Percentiles rank a stretch among this genome's conserved stretches.
phyloP scores from a whole-genome alignment of 139 green algal genomes.

The Chlamydomonas sp. region DNA sequence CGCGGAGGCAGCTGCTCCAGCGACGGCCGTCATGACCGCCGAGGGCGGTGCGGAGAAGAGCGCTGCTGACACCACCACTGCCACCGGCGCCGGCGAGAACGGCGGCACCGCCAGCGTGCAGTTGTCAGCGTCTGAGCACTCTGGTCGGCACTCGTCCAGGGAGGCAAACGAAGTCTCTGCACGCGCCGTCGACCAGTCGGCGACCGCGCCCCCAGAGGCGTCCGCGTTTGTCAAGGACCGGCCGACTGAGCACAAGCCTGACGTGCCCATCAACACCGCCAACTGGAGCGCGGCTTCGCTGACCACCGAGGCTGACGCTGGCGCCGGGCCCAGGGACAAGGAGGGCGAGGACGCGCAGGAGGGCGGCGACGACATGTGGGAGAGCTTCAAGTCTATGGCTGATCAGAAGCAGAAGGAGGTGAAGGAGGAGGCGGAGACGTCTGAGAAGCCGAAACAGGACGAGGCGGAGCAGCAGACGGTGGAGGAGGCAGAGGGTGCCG shows the following conservation, averaged over 20 bases:
- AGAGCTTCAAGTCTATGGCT: constrained; percentile 20
- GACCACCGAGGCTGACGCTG: not conserved
- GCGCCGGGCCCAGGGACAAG: no score
- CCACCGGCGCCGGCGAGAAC: no score
- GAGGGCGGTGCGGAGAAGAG: no score
- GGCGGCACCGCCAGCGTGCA: not conserved
- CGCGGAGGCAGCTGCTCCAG: no score
- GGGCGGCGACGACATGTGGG: constrained; percentile 22
- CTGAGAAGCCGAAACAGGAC: constrained; percentile 9
- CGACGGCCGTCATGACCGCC: no score
- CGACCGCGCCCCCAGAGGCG: constrained; percentile 11
- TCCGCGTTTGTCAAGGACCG: constrained; percentile 20
- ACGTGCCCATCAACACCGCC: constrained; percentile 20
- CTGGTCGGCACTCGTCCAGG: constrained; percentile 17
- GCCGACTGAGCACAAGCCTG: constrained; percentile 14
- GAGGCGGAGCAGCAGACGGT: constrained; percentile 9
- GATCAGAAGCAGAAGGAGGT: constrained; percentile 14
- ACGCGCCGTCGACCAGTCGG: constrained; percentile 17
- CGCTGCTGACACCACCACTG: no score
- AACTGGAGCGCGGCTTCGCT: constrained; percentile 25
- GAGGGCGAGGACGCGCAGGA: not conserved
- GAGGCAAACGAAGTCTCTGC: not conserved
- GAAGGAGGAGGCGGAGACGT: constrained; percentile 9
- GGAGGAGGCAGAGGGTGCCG: constrained; percentile 2
- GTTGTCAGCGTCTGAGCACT: constrained; percentile 3